These are phyloP conservation scores for Xylariaceae sp. DNA, from an alignment of 2,329 filamentous ascomycete genomes.

Conservation along the genomic window DNA sequence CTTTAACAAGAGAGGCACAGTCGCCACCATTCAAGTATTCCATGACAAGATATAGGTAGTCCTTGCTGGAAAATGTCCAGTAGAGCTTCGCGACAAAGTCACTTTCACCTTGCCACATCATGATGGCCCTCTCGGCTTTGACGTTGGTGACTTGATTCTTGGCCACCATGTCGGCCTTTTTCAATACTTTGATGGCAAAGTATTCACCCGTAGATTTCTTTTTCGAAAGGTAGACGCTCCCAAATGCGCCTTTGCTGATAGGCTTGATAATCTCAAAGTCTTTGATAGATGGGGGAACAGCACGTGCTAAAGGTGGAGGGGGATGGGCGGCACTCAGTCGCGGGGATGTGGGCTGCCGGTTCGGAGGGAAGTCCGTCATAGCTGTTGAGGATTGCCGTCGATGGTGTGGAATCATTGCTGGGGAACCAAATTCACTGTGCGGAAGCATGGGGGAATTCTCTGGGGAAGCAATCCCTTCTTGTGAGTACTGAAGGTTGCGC, in stretches of 20 bases:
- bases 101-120: slow-evolving; percentile 99
- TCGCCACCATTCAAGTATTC: slow-evolving; percentile 98
- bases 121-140: slow-evolving; percentile 96
- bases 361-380: slow-evolving; percentile 64
- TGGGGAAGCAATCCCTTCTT: slow-evolving; percentile 72
- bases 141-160: slow-evolving; percentile 99
- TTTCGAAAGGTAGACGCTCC: slow-evolving; percentile 95
- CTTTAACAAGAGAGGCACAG: slow-evolving; percentile 93
- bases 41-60: slow-evolving; percentile 98
- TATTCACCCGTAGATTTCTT: slow-evolving; percentile 99
- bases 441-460: slow-evolving; percentile 86
- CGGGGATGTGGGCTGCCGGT: slow-evolving; percentile 75
- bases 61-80: slow-evolving; percentile 99
- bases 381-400: slow-evolving; percentile 88
- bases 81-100: slow-evolving; percentile 99
- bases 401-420: slow-evolving; percentile 62
- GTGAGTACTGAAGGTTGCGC: slow-evolving; percentile 53
- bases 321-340: slow-evolving; percentile 70
- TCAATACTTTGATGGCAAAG: slow-evolving; percentile 96
- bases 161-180: slow-evolving; percentile 99
- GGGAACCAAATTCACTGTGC: slow-evolving; percentile 76
- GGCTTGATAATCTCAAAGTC: slow-evolving; percentile 99
- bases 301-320: slow-evolving; percentile 80
- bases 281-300: slow-evolving; percentile 92
- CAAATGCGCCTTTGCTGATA: slow-evolving; percentile 97